Percentiles rank a stretch among this genome's conserved stretches.
Conservation (phyloP, 306 rosid genomes). For the Albizia julibrissin region DNA sequence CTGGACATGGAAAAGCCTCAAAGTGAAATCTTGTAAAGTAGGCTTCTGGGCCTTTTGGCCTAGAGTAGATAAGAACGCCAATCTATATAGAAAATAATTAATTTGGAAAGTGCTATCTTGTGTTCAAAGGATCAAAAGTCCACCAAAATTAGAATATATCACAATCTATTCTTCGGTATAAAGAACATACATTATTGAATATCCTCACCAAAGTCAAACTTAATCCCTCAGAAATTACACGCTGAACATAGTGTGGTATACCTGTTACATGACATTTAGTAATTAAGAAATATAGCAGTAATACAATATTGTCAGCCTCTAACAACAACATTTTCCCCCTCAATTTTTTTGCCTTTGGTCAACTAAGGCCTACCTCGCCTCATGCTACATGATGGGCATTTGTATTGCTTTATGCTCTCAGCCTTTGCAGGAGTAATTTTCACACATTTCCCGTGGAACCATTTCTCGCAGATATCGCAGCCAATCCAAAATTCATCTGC, state of each 20-base stretch:
- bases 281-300: slow-evolving; percentile 45
- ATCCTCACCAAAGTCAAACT: slow-evolving; percentile 34
- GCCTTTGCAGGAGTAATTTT: slow-evolving; percentile 92
- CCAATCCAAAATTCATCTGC: slow-evolving; percentile 93
- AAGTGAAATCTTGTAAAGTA: not conserved
- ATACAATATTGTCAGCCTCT: slow-evolving; percentile 41
- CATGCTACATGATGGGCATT: slow-evolving; percentile 87
- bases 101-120: not conserved
- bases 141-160: slow-evolving; percentile 21
- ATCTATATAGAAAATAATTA: not conserved
- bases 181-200: slow-evolving; percentile 23
- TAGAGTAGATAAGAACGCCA: not conserved
- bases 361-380: slow-evolving; percentile 66
- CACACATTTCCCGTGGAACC: slow-evolving; percentile 93
- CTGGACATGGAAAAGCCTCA: not conserved
- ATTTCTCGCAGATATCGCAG: slow-evolving; percentile 84
- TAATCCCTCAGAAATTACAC: slow-evolving; percentile 44
- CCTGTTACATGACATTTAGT: slow-evolving; percentile 29
- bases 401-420: slow-evolving; percentile 88
- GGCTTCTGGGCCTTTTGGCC: not conserved
- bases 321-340: not conserved
- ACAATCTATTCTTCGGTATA: slow-evolving; percentile 31
- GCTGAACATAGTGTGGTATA: slow-evolving; percentile 47
- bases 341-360: slow-evolving; percentile 15
- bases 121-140: not conserved